phyloP scores from a whole-genome alignment of 371 early-diverging fungal species.

The Pancytospora epiphaga region DNA sequence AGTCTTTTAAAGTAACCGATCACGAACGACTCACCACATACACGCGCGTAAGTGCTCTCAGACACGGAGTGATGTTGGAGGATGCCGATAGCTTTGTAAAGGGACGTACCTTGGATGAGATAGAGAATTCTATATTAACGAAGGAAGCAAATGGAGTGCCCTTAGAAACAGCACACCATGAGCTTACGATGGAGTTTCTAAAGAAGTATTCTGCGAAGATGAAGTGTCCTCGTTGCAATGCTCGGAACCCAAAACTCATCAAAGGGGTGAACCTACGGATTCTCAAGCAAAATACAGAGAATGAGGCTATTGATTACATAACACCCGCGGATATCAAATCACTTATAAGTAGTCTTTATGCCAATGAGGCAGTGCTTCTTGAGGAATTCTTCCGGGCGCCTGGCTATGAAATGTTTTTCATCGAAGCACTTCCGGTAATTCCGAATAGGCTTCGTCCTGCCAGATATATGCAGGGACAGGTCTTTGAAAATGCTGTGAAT shows the following conservation, averaged over 20 bases:
- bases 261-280: conserved; percentile 22
- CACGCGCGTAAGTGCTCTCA: conserved; percentile 32
- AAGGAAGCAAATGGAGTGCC: background rate
- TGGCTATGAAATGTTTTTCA: conserved; percentile 70
- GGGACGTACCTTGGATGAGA: conserved; percentile 8
- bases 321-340: conserved; percentile 20
- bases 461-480: conserved; percentile 71
- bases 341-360: conserved; percentile 21
- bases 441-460: conserved; percentile 91
- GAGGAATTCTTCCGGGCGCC: conserved; percentile 18
- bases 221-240: conserved; percentile 47
- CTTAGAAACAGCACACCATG: background rate
- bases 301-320: conserved; percentile 1
- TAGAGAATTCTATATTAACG: conserved; percentile 11
- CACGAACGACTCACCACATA: conserved; percentile 17
- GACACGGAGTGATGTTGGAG: conserved; percentile 23
- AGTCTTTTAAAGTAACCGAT: conserved; percentile 67
- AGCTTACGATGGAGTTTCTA: background rate
- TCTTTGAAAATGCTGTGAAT: conserved; percentile 87
- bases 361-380: conserved; percentile 32
- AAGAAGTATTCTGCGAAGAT: background rate
- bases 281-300: background rate
- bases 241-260: conserved; percentile 21
- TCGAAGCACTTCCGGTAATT: conserved; percentile 68
- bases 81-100: conserved; percentile 15